Percentiles rank a stretch among this genome's conserved stretches.
Conservation (phyloP, 768 basidiomycete genomes). For the Leccinum boreale region DNA sequence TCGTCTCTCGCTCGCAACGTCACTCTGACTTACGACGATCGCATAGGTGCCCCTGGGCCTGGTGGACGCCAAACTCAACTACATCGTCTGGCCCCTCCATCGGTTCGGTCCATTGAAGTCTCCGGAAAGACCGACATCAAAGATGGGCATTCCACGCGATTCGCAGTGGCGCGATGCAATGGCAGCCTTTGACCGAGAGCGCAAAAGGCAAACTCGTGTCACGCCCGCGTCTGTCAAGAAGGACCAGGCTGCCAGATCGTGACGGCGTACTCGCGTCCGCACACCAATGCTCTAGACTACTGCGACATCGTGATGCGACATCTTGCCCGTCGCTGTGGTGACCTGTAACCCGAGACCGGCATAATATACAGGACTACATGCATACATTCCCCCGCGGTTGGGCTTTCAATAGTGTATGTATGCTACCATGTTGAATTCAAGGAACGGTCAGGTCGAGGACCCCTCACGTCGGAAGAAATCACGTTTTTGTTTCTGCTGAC, state of each 20-base stretch:
- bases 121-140: conserved; percentile 19
- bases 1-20: not conserved
- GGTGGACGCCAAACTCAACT: conserved; percentile 48
- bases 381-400: too few relatives aligned
- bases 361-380: too few relatives aligned
- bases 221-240: not conserved
- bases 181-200: conserved; percentile 31
- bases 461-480: too few relatives aligned
- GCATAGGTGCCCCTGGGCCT: conserved; percentile 41
- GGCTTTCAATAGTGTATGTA: too few relatives aligned
- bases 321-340: too few relatives aligned
- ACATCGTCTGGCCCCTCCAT: conserved; percentile 50
- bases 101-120: conserved; percentile 40
- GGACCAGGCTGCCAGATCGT: not conserved
- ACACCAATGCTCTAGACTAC: not conserved
- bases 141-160: conserved; percentile 19
- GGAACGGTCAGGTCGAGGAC: too few relatives aligned
- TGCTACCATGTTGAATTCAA: too few relatives aligned
- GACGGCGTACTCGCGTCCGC: not conserved
- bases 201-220: conserved; percentile 24
- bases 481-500: not conserved
- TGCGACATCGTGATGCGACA: not conserved
- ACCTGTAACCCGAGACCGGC: too few relatives aligned
- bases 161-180: conserved; percentile 25
- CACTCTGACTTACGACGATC: not conserved